Evolutionary conservation across 2,329 filamentous ascomycete species (phyloP).

Genomic region (Cyphellophora europaea): DNA sequence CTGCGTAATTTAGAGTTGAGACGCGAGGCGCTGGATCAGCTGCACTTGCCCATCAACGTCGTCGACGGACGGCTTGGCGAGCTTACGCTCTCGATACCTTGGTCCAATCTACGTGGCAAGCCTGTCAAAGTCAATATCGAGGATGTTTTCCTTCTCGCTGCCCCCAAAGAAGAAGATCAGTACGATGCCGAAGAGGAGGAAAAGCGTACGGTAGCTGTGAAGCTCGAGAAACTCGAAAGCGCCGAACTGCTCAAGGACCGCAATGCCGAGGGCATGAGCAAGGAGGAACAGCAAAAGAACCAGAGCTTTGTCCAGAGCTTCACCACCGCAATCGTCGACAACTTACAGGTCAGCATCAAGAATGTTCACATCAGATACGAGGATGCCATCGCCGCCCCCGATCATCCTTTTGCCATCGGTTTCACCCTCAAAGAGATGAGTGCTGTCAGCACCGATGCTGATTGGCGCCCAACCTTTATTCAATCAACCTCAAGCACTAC

Average conservation of each 20-base stretch:
- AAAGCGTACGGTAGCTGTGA: slow-evolving; percentile 74
- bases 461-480: slow-evolving; percentile 95
- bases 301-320: slow-evolving; percentile 96
- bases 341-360: slow-evolving; percentile 93
- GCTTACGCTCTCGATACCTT: slow-evolving; percentile 87
- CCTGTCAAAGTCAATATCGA: slow-evolving; percentile 93
- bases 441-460: slow-evolving; percentile 85
- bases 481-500: slow-evolving; percentile 74
- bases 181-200: slow-evolving; percentile 93
- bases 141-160: slow-evolving; percentile 91
- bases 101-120: slow-evolving; percentile 91
- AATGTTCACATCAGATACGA: slow-evolving; percentile 98
- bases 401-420: slow-evolving; percentile 88
- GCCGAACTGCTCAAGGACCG: slow-evolving; percentile 90
- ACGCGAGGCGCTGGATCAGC: slow-evolving; percentile 89
- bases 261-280: slow-evolving; percentile 83
- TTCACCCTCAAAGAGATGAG: slow-evolving; percentile 93
- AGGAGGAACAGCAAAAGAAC: slow-evolving; percentile 92
- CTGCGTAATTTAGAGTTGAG: slow-evolving; percentile 85
- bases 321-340: slow-evolving; percentile 94
- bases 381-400: slow-evolving; percentile 88
- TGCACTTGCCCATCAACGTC: slow-evolving; percentile 93
- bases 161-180: slow-evolving; percentile 87
- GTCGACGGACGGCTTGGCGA: slow-evolving; percentile 88
- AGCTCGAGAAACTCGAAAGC: slow-evolving; percentile 97